Evolutionary conservation across 108 stramenopile genomes (phyloP).

Genomic region (Cyclotella kingstonii): DNA sequence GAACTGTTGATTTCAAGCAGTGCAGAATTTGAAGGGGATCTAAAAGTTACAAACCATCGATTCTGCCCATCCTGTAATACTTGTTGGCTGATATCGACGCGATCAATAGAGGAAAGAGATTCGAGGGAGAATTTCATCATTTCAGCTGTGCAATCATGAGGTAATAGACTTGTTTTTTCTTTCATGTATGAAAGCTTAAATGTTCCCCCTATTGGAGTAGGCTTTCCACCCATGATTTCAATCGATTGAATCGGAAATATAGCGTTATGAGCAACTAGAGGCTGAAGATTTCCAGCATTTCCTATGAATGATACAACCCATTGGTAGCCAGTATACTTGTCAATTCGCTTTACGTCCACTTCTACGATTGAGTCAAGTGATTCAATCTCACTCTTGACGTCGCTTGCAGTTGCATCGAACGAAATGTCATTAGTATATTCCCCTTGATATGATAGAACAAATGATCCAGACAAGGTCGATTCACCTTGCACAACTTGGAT

Average conservation of each 20-base stretch:
- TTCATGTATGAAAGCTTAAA: slow-evolving; percentile 58
- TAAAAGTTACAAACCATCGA: slow-evolving; percentile 76
- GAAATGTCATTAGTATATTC: slow-evolving; percentile 56
- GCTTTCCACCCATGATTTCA: slow-evolving; percentile 61
- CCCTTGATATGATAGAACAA: slow-evolving; percentile 67
- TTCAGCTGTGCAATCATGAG: slow-evolving; percentile 62
- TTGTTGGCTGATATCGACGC: slow-evolving; percentile 54
- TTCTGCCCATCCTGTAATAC: slow-evolving; percentile 43
- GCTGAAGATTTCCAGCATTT: slow-evolving; percentile 69
- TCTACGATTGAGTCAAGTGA: slow-evolving; percentile 42
- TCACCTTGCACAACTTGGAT: slow-evolving; percentile 46
- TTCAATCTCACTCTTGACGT: slow-evolving; percentile 59
- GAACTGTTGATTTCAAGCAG: slow-evolving; percentile 28
- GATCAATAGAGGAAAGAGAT: slow-evolving; percentile 46
- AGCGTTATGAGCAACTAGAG: slow-evolving; percentile 46
- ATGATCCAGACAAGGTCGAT: slow-evolving; percentile 60
- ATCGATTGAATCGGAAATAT: slow-evolving; percentile 61
- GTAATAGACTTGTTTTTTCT: slow-evolving; percentile 43
- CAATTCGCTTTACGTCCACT: slow-evolving; percentile 48
- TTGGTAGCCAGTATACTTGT: slow-evolving; percentile 53
- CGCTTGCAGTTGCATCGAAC: slow-evolving; percentile 62
- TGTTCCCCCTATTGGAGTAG: slow-evolving; percentile 74
- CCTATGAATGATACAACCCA: slow-evolving; percentile 81
- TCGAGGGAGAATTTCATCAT: slow-evolving; percentile 66
- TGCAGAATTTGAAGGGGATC: slow-evolving; percentile 49